Evolutionary conservation across 495 filamentous ascomycete genomes (phyloP).

Genomic region (Chlorociboria aeruginascens): DNA sequence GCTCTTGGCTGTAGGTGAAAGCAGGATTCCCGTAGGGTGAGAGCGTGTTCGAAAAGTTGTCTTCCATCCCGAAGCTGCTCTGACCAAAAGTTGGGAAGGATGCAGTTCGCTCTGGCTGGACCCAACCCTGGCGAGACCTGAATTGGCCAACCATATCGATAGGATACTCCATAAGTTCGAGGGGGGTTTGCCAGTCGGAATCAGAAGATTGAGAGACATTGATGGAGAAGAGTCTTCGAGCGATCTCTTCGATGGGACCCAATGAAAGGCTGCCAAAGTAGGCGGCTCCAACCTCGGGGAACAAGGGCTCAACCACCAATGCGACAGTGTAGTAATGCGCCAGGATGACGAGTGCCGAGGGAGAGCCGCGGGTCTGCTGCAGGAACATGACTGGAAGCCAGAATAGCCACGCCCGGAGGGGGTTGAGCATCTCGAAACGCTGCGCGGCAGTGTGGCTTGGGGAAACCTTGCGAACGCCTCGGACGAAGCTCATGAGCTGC

Average conservation of each 20-base stretch:
- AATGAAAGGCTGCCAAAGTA: constrained; percentile 72
- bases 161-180: constrained; percentile 51
- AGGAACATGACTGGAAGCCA: constrained; percentile 73
- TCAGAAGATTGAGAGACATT: constrained; percentile 31
- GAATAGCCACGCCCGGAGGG: constrained; percentile 84
- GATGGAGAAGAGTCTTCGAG: constrained; percentile 43
- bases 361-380: constrained; percentile 42
- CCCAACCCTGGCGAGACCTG: constrained; percentile 50
- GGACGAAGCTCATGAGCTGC: constrained; percentile 72
- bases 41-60: constrained; percentile 27
- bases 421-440: constrained; percentile 77
- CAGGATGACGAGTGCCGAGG: constrained; percentile 65
- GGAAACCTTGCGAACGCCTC: constrained; percentile 61
- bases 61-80: constrained; percentile 25
- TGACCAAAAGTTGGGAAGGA: constrained; percentile 40
- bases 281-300: constrained; percentile 78
- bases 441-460: constrained; percentile 63
- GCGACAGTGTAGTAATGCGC: constrained; percentile 87
- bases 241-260: constrained; percentile 67
- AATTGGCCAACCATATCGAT: constrained; percentile 48
- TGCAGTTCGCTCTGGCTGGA: constrained; percentile 36
- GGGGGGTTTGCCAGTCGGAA: constrained; percentile 34
- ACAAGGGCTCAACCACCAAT: constrained; percentile 76
- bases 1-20: constrained; percentile 46
- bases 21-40: constrained; percentile 37